Evolutionary conservation across 1,139 yeast genomes (phyloP), one percentile per base, ranked within the genome.

Genomic region (Taiozyma sp.): DNA sequence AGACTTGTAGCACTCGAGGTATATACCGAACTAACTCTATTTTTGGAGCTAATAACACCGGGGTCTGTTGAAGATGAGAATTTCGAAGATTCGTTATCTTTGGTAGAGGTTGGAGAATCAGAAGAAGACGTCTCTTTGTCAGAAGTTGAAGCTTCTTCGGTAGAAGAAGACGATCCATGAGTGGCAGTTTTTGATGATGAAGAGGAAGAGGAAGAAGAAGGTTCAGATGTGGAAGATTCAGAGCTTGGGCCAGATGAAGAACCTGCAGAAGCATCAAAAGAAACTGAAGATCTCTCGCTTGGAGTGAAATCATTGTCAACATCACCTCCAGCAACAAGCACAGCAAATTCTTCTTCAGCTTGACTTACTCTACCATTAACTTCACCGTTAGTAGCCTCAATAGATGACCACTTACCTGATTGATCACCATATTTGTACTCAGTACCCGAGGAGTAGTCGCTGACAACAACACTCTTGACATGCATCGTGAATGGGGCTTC

Each of bases 361-460:
- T 75, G 68, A 1, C 67, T 66, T 45, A 68, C 64, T 68, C 91
- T 80, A 16, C 90, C 93, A 61, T 82, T 76, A 45, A 88, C 75
- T 50, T 70, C 65, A 52, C 96, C 96, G 61, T 75, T 79, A 36
- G 72, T 70, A 32, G 95, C 83, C 39, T 75, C 65, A 56, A 90
- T 87, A 4, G 92, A 84, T 45, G 75, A 66, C 89, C 89, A 85
- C 39, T 69, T 62, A 34, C 96, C 96, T 23, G 84, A 66, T 46
- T 74, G 71, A 63, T 83, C 93, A 46, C 76, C 67, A 67, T 89
- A 90, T 45, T 73, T 64, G 68, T 91, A 90, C 55, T 77, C 76
- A 1, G 76, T 63, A 44, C 97, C 97, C 19, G 89, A 76, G 4
- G 96, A 89, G 68, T 90, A 91, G 68, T 91, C 97, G 38, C 82